A percentile compares a stretch with the other conserved stretches of the same genome.
Conservation (phyloP, 2,329 filamentous ascomycete species). For the Trichoderma koningiopsis region DNA sequence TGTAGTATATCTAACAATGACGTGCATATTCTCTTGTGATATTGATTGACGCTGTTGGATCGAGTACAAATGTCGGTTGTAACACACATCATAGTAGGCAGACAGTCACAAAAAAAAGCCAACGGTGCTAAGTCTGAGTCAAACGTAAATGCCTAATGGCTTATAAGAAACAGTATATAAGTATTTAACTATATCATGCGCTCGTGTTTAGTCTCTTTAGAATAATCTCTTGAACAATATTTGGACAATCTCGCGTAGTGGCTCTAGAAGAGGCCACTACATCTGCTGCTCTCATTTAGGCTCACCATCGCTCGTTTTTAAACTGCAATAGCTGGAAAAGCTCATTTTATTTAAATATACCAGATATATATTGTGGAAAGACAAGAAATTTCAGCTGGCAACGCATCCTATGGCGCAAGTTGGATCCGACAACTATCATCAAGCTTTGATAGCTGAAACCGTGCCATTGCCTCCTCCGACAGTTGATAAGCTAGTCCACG, state of each 20-base stretch:
- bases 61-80: neutral
- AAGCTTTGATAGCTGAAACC: neutral
- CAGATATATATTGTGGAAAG: no score
- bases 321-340: neutral
- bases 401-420: neutral
- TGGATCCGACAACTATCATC: neutral
- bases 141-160: neutral
- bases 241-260: neutral
- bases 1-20: neutral
- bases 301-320: neutral
- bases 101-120: neutral
- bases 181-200: neutral
- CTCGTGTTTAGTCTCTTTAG: neutral
- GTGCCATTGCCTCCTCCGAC: neutral
- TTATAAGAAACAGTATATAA: neutral
- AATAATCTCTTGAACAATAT: neutral
- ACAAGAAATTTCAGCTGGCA: neutral
- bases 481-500: neutral
- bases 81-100: neutral
- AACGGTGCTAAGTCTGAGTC: neutral
- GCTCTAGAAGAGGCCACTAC: neutral
- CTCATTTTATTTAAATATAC: no score
- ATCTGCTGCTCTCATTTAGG: neutral
- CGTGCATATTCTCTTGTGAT: neutral
- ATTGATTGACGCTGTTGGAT: neutral